Conservation (phyloP, 257 asterid species). For the Gentiana macrophylla region DNA sequence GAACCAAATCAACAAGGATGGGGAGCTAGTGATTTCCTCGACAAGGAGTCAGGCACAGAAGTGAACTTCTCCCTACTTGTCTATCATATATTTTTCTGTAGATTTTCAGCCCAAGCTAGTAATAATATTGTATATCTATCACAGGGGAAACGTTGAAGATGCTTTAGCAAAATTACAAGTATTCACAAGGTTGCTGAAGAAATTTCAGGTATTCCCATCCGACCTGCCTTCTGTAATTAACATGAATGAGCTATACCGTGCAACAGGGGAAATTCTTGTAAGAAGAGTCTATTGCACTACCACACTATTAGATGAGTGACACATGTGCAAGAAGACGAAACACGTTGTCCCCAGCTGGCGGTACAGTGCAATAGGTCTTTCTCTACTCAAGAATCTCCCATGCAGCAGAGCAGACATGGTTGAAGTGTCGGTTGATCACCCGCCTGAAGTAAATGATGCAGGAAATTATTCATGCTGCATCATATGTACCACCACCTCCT, state of each 20-base stretch:
- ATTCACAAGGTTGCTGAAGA: constrained; percentile 18
- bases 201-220: constrained; percentile 15
- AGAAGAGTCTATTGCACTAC: neutral
- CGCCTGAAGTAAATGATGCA: constrained; percentile 25
- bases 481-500: constrained; percentile 89
- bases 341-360: too few relatives aligned
- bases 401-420: neutral
- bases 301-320: neutral
- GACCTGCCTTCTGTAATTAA: constrained; percentile 6
- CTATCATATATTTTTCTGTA: constrained; percentile 2
- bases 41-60: constrained; percentile 79
- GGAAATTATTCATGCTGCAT: constrained; percentile 91
- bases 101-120: constrained; percentile 5
- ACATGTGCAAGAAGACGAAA: too few relatives aligned
- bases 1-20: constrained; percentile 76
- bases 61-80: constrained; percentile 27
- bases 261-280: neutral
- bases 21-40: constrained; percentile 87
- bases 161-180: constrained; percentile 87
- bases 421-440: neutral
- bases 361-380: too few relatives aligned
- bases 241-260: constrained; percentile 4
- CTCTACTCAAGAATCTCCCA: too few relatives aligned
- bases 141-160: constrained; percentile 80
- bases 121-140: constrained; percentile 14